phyloP scores from a whole-genome alignment of 495 filamentous ascomycete genomes.

The Penicillium steckii region DNA sequence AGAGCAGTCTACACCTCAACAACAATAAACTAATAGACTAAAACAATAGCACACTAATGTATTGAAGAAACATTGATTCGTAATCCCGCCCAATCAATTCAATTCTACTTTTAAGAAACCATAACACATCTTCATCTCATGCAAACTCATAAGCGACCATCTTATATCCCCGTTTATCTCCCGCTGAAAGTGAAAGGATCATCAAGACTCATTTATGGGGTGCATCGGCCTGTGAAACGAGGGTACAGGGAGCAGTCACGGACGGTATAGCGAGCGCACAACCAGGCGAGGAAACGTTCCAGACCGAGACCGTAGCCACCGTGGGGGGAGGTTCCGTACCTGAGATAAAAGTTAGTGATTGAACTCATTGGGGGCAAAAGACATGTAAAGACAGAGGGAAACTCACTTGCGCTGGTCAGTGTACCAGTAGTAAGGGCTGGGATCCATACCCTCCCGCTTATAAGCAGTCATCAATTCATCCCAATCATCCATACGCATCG shows the following conservation, averaged over 20 bases:
- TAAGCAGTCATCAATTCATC: slow-evolving; percentile 92
- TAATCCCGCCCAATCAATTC: no score
- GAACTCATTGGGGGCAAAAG: no score
- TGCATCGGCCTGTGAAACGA: slow-evolving; percentile 91
- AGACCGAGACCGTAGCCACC: slow-evolving; percentile 94
- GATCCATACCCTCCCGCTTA: slow-evolving; percentile 79
- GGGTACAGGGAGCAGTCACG: slow-evolving; percentile 89
- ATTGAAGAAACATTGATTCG: no score
- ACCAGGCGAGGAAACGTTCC: slow-evolving; percentile 95
- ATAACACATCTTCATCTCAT: no score
- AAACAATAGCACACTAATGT: no score
- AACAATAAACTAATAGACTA: no score
- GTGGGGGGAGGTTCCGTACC: slow-evolving; percentile 91
- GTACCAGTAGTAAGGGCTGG: slow-evolving; percentile 96
- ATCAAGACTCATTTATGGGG: slow-evolving; percentile 58
- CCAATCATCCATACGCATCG: slow-evolving; percentile 92
- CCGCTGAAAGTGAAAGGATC: not conserved
- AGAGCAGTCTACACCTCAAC: no score
- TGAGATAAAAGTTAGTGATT: slow-evolving; percentile 30
- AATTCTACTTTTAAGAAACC: no score
- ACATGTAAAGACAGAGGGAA: no score
- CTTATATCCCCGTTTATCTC: not conserved
- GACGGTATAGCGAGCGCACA: slow-evolving; percentile 90
- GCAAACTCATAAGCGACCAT: not conserved
- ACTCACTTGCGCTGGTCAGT: slow-evolving; percentile 96